Conservation (phyloP, 2,329 filamentous ascomycete genomes). For the Fusarium mangiferae region DNA sequence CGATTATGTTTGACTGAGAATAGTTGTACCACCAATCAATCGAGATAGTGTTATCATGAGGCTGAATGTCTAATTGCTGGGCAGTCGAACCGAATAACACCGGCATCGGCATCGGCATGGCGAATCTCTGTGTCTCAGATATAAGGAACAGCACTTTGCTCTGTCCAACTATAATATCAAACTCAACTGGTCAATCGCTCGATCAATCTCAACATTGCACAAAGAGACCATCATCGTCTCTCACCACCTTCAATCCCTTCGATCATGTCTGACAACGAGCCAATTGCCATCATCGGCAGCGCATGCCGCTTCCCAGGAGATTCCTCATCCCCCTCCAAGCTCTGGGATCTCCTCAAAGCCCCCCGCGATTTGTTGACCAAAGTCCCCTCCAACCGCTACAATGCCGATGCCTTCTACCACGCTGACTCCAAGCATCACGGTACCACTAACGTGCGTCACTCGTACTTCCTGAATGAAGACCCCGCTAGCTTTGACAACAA, state of each 20-base stretch:
- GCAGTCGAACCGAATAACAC: not conserved
- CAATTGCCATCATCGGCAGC: constrained; percentile 55
- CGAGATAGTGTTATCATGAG: not conserved
- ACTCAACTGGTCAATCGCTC: not conserved
- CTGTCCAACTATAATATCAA: fast-evolving
- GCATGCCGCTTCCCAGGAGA: constrained; percentile 53
- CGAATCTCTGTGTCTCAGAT: fast-evolving
- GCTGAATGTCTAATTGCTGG: not conserved
- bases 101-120: not conserved
- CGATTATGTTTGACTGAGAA: fast-evolving
- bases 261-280: constrained; percentile 34
- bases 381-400: not conserved
- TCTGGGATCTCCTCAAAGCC: not conserved
- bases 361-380: not conserved
- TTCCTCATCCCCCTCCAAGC: constrained; percentile 31
- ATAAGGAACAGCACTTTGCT: not conserved
- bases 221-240: not conserved
- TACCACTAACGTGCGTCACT: not conserved
- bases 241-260: not conserved
- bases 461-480: not conserved
- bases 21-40: not conserved
- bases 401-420: not conserved
- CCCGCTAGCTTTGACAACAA: constrained; percentile 40
- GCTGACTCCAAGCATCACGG: not conserved
- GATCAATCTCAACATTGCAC: not conserved